A percentile compares a stretch with the other conserved stretches of the same genome.
phyloP scores from a whole-genome alignment of 257 asterid genomes.

The Solanum boliviense region DNA sequence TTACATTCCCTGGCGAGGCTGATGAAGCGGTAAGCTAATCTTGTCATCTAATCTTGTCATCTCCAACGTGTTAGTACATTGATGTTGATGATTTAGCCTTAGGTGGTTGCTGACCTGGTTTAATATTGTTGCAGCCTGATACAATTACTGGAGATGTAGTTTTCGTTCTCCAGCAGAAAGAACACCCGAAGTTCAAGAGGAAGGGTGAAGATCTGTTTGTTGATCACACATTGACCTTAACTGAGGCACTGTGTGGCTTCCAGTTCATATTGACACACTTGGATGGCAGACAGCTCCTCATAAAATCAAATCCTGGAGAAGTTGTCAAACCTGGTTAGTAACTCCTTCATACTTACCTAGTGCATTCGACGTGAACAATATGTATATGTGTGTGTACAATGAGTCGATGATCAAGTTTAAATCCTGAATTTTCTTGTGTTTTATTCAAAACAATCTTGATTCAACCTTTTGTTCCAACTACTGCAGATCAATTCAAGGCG shows the following conservation, averaged over 20 bases:
- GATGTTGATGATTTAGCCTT: neutral
- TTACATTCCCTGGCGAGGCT: conserved; percentile 71
- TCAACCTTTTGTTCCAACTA: neutral
- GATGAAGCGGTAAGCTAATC: conserved; percentile 50
- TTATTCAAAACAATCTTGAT: neutral
- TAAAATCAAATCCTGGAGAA: conserved; percentile 57
- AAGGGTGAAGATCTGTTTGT: conserved; percentile 58
- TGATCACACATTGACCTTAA: conserved; percentile 43
- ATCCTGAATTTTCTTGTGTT: neutral
- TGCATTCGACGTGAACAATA: neutral
- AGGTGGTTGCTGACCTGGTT: neutral
- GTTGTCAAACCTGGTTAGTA: conserved; percentile 57
- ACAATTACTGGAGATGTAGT: conserved; percentile 58
- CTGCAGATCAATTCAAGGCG: conserved; percentile 48
- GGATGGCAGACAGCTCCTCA: conserved; percentile 51
- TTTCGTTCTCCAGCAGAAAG: conserved; percentile 55
- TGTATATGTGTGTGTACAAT: neutral
- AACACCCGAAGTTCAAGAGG: conserved; percentile 59
- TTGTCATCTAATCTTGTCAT: neutral
- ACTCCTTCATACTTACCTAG: neutral
- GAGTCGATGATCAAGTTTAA: neutral
- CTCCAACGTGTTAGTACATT: neutral
- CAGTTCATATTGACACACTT: conserved; percentile 47
- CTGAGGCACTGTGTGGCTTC: conserved; percentile 69
- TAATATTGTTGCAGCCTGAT: conserved; percentile 42